phyloP scores from a whole-genome alignment of 2,329 filamentous ascomycete genomes.

The Trichoderma citrinoviride region DNA sequence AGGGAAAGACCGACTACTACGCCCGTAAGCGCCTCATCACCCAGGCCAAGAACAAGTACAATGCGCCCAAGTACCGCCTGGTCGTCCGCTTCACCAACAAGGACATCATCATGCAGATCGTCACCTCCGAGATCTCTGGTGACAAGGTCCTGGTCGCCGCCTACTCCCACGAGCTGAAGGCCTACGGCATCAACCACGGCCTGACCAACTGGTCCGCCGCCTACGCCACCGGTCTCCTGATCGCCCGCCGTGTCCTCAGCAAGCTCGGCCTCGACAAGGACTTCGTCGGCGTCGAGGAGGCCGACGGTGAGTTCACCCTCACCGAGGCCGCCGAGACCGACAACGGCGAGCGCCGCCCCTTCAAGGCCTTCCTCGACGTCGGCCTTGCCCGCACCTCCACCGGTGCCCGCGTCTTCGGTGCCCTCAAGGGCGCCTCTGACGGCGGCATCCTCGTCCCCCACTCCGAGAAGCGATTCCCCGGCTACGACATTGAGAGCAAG shows the following conservation, averaged over 20 bases:
- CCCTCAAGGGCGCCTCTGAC: constrained; percentile 99
- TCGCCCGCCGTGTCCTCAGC: constrained; percentile 93
- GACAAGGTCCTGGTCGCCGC: constrained; percentile 95
- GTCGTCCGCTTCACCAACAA: constrained; percentile 99
- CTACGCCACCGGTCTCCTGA: constrained; percentile 93
- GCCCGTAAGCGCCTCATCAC: constrained; percentile 99
- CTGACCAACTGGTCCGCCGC: constrained; percentile 99
- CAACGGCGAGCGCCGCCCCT: constrained; percentile 91
- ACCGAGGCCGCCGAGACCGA: constrained; percentile 92
- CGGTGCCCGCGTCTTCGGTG: constrained; percentile 97
- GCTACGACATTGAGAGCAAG: constrained; percentile 95
- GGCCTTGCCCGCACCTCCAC: constrained; percentile 96
- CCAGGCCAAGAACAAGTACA: constrained; percentile 99
- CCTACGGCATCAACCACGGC: constrained; percentile 97
- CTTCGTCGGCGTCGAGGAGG: constrained; percentile 95
- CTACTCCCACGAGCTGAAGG: constrained; percentile 96
- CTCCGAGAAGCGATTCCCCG: constrained; percentile 99
- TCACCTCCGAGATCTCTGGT: constrained; percentile 91
- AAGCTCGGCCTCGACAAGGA: constrained; percentile 94
- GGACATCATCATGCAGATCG: constrained; percentile 98
- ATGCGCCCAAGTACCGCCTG: constrained; percentile 98
- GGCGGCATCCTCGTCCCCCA: constrained; percentile 96
- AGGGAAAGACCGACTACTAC: constrained; percentile 99
- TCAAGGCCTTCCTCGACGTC: constrained; percentile 99
- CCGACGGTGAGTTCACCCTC: constrained; percentile 91